phyloP scores from a whole-genome alignment of 1,284 basidiomycete species.

The Kwoniella shivajii region DNA sequence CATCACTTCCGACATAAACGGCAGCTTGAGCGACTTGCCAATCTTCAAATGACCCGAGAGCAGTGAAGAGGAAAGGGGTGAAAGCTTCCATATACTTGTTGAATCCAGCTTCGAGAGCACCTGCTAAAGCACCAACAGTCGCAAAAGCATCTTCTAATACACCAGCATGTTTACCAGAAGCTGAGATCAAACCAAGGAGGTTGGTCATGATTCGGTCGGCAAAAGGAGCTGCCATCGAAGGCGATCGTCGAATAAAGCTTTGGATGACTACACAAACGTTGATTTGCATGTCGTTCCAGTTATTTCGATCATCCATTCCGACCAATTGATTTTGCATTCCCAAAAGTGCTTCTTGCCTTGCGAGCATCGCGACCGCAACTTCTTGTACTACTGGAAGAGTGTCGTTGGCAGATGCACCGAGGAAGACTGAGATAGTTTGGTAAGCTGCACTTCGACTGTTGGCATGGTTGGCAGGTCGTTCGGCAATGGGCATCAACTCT shows the following conservation, averaged over 20 bases:
- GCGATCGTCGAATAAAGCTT: conserved; percentile 82
- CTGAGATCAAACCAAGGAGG: conserved; percentile 79
- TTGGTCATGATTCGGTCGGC: conserved; percentile 96
- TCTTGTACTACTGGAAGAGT: conserved; percentile 80
- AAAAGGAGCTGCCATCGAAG: conserved; percentile 79
- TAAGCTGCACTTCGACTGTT: conserved; percentile 96
- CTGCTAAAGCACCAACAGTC: conserved; percentile 80
- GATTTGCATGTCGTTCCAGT: conserved; percentile 98
- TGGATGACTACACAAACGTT: conserved; percentile 89
- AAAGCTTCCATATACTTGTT: conserved; percentile 88
- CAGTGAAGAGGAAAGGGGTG: conserved; percentile 84
- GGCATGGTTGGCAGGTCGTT: conserved; percentile 79
- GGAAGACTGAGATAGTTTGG: conserved; percentile 87
- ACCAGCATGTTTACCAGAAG: conserved; percentile 87
- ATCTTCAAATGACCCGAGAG: conserved; percentile 91
- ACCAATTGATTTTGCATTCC: conserved; percentile 88
- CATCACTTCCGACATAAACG: conserved; percentile 92
- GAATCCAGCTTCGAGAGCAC: conserved; percentile 82
- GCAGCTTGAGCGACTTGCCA: conserved; percentile 93
- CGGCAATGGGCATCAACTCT: conserved; percentile 79
- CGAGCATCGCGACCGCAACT: conserved; percentile 77
- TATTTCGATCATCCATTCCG: conserved; percentile 93
- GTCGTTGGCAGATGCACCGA: conserved; percentile 79
- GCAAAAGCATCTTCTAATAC: conserved; percentile 98
- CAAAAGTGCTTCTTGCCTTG: conserved; percentile 86